Conservation (phyloP, 2,329 filamentous ascomycete species). For the Phialophora verrucosa region DNA sequence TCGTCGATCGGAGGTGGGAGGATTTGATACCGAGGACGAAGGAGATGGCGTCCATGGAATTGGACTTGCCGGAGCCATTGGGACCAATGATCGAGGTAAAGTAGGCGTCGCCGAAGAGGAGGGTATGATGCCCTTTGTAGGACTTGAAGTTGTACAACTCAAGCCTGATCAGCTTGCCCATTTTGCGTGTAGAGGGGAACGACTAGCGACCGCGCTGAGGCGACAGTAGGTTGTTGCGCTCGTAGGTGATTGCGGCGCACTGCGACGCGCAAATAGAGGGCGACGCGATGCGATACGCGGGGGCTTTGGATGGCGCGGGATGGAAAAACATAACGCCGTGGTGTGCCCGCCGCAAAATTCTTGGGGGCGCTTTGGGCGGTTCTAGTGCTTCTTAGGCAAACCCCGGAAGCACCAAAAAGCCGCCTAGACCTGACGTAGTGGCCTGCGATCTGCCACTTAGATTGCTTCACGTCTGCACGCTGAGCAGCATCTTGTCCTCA, state of each 20-base stretch:
- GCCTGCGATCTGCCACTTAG: slow-evolving; percentile 21
- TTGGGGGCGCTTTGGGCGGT: background rate
- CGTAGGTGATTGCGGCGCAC: background rate
- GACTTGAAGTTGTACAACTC: slow-evolving; percentile 99
- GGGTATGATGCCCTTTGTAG: slow-evolving; percentile 93
- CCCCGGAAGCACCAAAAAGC: background rate
- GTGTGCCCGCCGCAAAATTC: background rate
- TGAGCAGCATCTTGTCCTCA: slow-evolving; percentile 13
- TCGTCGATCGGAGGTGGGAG: slow-evolving; percentile 91
- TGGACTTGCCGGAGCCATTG: slow-evolving; percentile 99
- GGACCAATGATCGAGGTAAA: slow-evolving; percentile 99
- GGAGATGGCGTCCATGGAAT: slow-evolving; percentile 99
- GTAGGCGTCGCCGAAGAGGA: slow-evolving; percentile 96
- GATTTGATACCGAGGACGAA: slow-evolving; percentile 99
- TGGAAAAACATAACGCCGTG: background rate
- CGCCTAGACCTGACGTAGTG: slow-evolving; percentile 8
- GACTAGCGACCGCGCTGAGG: background rate
- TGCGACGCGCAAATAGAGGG: slow-evolving; percentile 3
- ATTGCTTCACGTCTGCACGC: slow-evolving; percentile 21
- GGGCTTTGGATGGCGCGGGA: background rate
- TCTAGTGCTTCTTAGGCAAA: background rate
- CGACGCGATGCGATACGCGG: slow-evolving; percentile 9
- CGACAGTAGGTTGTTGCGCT: background rate
- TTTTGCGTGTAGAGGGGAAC: slow-evolving; percentile 51
- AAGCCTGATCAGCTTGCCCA: slow-evolving; percentile 95